phyloP scores from a whole-genome alignment of 1,284 basidiomycete genomes.

The Boletus albobrunnescens region DNA sequence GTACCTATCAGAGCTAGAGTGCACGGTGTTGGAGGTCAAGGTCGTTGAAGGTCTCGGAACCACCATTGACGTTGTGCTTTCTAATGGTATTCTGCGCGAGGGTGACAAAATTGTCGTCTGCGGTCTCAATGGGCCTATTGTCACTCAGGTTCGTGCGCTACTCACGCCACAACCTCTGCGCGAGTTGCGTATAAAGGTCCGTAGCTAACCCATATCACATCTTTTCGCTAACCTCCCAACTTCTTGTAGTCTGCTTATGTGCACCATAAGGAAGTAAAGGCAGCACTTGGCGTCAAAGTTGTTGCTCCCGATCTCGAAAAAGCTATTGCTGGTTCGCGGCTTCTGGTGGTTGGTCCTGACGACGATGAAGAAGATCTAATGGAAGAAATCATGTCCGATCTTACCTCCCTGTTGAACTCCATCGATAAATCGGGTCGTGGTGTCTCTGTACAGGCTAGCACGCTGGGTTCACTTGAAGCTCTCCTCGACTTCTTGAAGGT shows the following conservation, averaged over 20 bases:
- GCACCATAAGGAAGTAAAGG: constrained; percentile 98
- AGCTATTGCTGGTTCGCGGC: constrained; percentile 95
- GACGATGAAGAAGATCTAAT: constrained; percentile 94
- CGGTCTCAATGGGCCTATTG: constrained; percentile 96
- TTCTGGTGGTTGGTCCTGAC: constrained; percentile 89
- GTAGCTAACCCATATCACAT: constrained; percentile 15
- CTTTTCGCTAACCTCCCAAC: constrained; percentile 1
- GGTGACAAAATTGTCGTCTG: constrained; percentile 96
- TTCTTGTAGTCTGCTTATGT: constrained; percentile 82
- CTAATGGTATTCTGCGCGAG: constrained; percentile 91
- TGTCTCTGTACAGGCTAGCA: constrained; percentile 97
- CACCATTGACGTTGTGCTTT: constrained; percentile 95
- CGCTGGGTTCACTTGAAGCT: constrained; percentile 95
- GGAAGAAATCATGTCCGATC: constrained; percentile 96
- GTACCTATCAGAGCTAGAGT: constrained; percentile 98
- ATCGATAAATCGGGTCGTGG: constrained; percentile 95
- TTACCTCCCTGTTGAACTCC: constrained; percentile 85
- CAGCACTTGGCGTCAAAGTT: constrained; percentile 96
- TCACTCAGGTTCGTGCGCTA: constrained; percentile 91
- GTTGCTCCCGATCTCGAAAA: constrained; percentile 95
- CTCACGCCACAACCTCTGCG: constrained; percentile 96
- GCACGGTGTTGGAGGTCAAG: constrained; percentile 99
- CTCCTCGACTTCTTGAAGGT: constrained; percentile 92
- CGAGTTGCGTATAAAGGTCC: constrained; percentile 92
- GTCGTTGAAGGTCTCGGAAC: constrained; percentile 98